A percentile compares a stretch with the other conserved stretches of the same genome.
These are phyloP conservation scores for Saturnispora serradocipensis DNA, from an alignment of 805 yeast genomes.

Conservation along the genomic window DNA sequence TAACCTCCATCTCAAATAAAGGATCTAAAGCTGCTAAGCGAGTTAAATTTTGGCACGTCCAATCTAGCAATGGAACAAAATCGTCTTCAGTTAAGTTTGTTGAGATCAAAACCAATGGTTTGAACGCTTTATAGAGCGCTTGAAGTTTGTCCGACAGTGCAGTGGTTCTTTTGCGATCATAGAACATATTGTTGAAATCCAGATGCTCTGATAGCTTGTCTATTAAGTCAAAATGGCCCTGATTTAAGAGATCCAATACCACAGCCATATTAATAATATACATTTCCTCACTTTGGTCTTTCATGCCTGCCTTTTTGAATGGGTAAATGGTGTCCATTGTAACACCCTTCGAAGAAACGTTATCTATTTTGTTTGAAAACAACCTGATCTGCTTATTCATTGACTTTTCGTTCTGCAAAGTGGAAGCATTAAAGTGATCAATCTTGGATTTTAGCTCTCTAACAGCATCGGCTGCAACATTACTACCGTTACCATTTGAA, in stretches of 20 bases:
- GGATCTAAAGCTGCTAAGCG: not conserved
- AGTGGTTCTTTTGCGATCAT: not conserved
- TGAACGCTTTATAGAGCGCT: not conserved
- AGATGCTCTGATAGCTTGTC: not conserved
- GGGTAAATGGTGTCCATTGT: not conserved
- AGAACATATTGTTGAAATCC: not conserved
- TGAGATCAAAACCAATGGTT: not conserved
- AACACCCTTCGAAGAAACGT: slow-evolving; percentile 1
- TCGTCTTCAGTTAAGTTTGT: not conserved
- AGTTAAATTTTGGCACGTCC: not conserved
- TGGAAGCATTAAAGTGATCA: slow-evolving; percentile 1
- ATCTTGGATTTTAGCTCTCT: not conserved
- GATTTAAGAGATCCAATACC: slow-evolving; percentile 24
- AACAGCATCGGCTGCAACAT: not conserved
- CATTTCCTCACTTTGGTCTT: not conserved
- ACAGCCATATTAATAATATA: slow-evolving; percentile 13
- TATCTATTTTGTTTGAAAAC: slow-evolving; percentile 7
- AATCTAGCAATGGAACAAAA: not conserved
- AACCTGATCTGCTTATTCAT: slow-evolving; percentile 17
- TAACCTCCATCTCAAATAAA: not conserved
- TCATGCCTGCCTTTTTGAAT: not conserved
- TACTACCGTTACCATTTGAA: not conserved
- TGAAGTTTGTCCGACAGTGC: not conserved
- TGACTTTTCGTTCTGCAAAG: slow-evolving; percentile 9
- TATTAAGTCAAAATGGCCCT: slow-evolving; percentile 24